phyloP scores from a whole-genome alignment of 2,329 filamentous ascomycete species.

The Fusarium pilosicola region DNA sequence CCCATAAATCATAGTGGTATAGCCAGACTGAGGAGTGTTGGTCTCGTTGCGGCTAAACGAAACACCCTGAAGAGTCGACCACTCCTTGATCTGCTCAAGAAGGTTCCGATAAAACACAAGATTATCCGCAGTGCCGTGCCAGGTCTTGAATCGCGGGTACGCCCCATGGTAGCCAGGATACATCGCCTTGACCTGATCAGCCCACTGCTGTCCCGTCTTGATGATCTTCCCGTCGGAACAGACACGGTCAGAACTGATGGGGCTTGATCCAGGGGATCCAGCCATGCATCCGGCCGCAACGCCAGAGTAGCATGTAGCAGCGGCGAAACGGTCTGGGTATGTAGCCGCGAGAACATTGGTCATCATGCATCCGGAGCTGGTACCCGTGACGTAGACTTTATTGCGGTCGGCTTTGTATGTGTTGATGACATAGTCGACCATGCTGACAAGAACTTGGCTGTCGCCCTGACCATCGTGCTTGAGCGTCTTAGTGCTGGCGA shows the following conservation, averaged over 20 bases:
- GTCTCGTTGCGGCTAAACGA: not conserved
- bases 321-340: constrained; percentile 2
- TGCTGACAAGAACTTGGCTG: constrained; percentile 9
- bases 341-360: constrained; percentile 15
- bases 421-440: constrained; percentile 11
- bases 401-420: not conserved
- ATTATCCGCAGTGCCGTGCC: not conserved
- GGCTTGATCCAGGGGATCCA: constrained; percentile 3
- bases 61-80: not conserved
- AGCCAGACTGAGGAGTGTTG: not conserved
- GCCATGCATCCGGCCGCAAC: constrained; percentile 11
- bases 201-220: constrained; percentile 3
- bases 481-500: constrained; percentile 4
- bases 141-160: constrained; percentile 7
- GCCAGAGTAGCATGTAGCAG: constrained; percentile 12
- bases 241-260: not conserved
- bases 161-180: constrained; percentile 5
- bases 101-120: constrained; percentile 9
- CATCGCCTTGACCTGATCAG: not conserved
- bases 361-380: constrained; percentile 19
- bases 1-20: constrained; percentile 1
- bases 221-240: constrained; percentile 2
- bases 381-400: constrained; percentile 5
- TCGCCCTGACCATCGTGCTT: constrained; percentile 11
- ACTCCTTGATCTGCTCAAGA: constrained; percentile 14